Evolutionary conservation across 257 asterid species (phyloP).

Genomic region (Buddleja alternifolia): DNA sequence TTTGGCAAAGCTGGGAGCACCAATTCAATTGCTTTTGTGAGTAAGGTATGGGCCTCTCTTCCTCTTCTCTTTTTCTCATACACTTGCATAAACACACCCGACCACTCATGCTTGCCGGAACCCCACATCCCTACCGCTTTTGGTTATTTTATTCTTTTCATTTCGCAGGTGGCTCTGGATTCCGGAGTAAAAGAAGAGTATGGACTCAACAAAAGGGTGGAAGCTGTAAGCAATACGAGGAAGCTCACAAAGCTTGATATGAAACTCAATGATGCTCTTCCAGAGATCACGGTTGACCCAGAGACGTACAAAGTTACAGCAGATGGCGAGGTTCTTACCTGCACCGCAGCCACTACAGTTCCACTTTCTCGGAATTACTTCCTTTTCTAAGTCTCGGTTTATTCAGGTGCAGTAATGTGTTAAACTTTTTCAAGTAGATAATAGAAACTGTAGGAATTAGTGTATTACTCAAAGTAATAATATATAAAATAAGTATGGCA

Average conservation of each 20-base stretch:
- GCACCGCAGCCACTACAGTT: conserved; percentile 65
- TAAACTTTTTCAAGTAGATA: neutral
- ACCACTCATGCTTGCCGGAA: neutral
- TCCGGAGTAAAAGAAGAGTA: conserved; percentile 60
- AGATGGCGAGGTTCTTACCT: conserved; percentile 70
- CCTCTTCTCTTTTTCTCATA: neutral
- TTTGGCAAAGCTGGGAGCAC: conserved; percentile 82
- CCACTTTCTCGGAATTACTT: conserved; percentile 91
- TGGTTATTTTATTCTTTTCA: neutral
- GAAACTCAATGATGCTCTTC: conserved; percentile 90
- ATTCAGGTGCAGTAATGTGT: conserved; percentile 1
- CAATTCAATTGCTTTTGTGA: conserved; percentile 90
- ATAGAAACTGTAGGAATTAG: neutral
- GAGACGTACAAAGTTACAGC: conserved; percentile 86
- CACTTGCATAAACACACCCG: neutral
- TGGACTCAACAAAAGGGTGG: conserved; percentile 73
- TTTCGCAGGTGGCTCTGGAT: conserved; percentile 59
- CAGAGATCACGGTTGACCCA: conserved; percentile 75
- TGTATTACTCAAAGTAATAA: no score
- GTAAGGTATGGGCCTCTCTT: conserved; percentile 51
- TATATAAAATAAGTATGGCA: neutral
- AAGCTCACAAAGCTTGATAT: conserved; percentile 82
- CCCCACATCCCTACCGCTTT: neutral
- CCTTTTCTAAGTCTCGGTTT: conserved; percentile 55
- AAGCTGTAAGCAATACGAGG: conserved; percentile 73